Evolutionary conservation across 192 early-diverging fungal species (phyloP).

Genomic region (Coemansia guatemalensis): DNA sequence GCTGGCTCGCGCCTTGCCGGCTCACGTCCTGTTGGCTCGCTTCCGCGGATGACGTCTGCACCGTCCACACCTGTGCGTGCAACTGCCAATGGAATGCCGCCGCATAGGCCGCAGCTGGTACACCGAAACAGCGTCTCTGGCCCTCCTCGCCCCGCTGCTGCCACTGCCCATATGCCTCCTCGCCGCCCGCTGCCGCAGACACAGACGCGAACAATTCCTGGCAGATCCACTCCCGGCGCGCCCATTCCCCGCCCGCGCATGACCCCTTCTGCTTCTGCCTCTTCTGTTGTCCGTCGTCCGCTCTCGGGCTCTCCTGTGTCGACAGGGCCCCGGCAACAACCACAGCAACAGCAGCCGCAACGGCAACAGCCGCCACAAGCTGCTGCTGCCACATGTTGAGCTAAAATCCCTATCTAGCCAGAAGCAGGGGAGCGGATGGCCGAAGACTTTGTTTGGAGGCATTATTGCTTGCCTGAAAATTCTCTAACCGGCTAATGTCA

Average conservation of each 20-base stretch:
- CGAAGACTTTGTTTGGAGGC: too few species aligned
- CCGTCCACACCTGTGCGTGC: conserved; percentile 9
- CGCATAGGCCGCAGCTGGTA: not conserved
- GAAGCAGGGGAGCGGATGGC: not conserved
- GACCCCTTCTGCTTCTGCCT: too few species aligned
- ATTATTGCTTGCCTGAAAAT: too few species aligned
- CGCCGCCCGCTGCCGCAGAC: conserved; percentile 3
- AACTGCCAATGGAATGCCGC: not conserved
- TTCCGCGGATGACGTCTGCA: conserved; percentile 13
- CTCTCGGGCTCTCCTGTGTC: too few species aligned
- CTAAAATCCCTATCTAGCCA: not conserved
- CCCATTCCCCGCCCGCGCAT: too few species aligned
- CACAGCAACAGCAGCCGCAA: not conserved
- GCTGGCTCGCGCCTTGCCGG: not conserved
- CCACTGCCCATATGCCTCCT: conserved; percentile 1
- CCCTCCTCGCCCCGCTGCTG: conserved; percentile 8
- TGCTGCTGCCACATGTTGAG: conserved; percentile 18
- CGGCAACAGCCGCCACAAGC: conserved; percentile 12
- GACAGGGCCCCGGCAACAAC: not conserved
- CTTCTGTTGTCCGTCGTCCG: too few species aligned
- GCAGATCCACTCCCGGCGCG: too few species aligned
- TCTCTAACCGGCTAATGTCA: too few species aligned
- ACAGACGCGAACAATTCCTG: not conserved
- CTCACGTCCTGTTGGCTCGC: not conserved
- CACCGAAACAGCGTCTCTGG: conserved; percentile 4